Evolutionary conservation across 78 protist species (phyloP).

Genomic region (Salpingoeca rosetta): DNA sequence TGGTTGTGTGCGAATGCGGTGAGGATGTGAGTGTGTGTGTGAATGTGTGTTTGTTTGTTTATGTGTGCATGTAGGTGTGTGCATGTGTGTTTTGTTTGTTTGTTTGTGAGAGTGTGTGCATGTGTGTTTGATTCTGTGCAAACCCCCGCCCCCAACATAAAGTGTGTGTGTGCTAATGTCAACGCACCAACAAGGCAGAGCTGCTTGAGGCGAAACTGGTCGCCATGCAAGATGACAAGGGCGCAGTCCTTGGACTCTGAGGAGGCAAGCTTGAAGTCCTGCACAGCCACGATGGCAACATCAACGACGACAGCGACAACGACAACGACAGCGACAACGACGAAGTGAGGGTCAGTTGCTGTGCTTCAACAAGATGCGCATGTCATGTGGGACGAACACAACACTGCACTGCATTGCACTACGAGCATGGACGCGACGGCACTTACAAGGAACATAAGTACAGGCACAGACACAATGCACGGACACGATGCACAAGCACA

Average conservation of each 20-base stretch:
- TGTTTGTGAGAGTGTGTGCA: neutral
- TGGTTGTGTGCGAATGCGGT: too few species aligned
- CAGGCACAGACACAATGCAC: neutral
- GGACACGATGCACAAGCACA: neutral
- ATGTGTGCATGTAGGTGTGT: neutral
- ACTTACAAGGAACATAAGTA: neutral
- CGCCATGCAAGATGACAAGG: neutral
- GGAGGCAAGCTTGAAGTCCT: neutral
- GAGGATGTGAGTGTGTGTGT: too few species aligned
- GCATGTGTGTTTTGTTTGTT: neutral
- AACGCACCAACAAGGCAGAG: neutral
- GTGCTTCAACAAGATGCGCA: neutral
- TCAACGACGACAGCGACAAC: neutral
- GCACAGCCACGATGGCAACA: too few species aligned
- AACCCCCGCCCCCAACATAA: neutral
- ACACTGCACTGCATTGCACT: neutral
- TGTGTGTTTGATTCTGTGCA: neutral
- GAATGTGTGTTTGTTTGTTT: too few species aligned
- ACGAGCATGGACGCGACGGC: neutral
- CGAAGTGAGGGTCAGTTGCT: neutral
- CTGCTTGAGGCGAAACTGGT: neutral
- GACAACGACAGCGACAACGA: neutral
- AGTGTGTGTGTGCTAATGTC: neutral
- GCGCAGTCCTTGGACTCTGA: neutral
- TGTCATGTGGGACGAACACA: neutral